These are phyloP conservation scores for Pisolithus thermaeus DNA, from an alignment of 1,284 basidiomycete species.

Conservation along the genomic window DNA sequence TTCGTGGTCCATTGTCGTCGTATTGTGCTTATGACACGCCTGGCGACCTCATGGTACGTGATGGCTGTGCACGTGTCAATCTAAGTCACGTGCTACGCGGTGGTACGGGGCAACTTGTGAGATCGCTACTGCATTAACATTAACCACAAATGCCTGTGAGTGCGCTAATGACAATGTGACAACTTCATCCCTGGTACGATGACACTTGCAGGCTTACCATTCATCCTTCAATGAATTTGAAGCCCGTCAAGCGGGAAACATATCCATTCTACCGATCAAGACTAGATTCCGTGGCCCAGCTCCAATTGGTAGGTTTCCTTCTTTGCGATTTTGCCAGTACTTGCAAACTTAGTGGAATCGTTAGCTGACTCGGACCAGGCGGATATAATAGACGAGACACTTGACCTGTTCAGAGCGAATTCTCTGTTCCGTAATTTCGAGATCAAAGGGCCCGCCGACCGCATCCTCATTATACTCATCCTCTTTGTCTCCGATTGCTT, in stretches of 20 bases:
- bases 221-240: constrained; percentile 88
- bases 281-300: constrained; percentile 91
- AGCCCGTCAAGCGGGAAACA: constrained; percentile 82
- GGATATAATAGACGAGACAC: constrained; percentile 94
- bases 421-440: constrained; percentile 99
- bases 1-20: constrained; percentile 39
- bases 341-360: constrained; percentile 4
- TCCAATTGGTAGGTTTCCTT: constrained; percentile 56
- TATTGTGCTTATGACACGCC: not conserved
- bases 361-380: constrained; percentile 71
- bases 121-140: not conserved
- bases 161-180: constrained; percentile 8
- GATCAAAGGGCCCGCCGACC: constrained; percentile 97
- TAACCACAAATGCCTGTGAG: constrained; percentile 23
- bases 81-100: not conserved
- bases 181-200: not conserved
- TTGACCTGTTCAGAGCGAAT: constrained; percentile 98
- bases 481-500: constrained; percentile 98
- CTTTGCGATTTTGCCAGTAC: not conserved
- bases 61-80: constrained; percentile 5
- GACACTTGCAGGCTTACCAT: constrained; percentile 78
- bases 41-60: no score
- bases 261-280: constrained; percentile 86
- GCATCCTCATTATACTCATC: constrained; percentile 95
- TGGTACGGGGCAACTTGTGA: no score